Percentiles rank a stretch among this genome's conserved stretches.
Evolutionary conservation across 306 rosid species (phyloP).

Genomic region (Castanea mollissima): DNA sequence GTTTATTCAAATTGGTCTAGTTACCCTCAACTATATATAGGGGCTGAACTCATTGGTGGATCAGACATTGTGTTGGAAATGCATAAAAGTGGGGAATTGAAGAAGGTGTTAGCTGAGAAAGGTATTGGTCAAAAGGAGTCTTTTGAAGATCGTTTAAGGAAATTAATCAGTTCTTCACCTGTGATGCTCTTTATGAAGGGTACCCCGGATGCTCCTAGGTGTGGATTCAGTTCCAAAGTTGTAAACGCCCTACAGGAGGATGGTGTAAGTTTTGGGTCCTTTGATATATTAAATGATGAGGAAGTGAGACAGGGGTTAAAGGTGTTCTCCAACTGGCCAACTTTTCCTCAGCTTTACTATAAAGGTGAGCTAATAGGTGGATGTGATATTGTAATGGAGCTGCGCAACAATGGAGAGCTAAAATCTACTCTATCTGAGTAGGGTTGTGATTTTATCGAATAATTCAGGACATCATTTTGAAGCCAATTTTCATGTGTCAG

Average conservation of each 20-base stretch:
- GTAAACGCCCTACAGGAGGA: constrained; percentile 65
- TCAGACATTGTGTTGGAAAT: constrained; percentile 92
- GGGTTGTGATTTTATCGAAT: constrained; percentile 22
- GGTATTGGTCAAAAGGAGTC: constrained; percentile 50
- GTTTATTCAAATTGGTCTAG: constrained; percentile 96
- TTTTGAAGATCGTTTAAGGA: constrained; percentile 69
- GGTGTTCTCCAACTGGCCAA: constrained; percentile 89
- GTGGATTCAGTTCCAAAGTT: constrained; percentile 93
- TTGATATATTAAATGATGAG: constrained; percentile 73
- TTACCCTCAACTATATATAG: constrained; percentile 82
- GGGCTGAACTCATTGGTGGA: constrained; percentile 83
- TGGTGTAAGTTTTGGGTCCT: constrained; percentile 68
- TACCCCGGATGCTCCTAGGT: constrained; percentile 76
- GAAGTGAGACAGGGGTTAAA: constrained; percentile 91
- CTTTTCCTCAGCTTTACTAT: constrained; percentile 90
- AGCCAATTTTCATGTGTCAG: constrained; percentile 28
- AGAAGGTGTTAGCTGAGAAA: constrained; percentile 58
- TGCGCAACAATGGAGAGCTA: constrained; percentile 66
- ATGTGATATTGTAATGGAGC: constrained; percentile 79
- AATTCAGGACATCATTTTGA: constrained; percentile 3
- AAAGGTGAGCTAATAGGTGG: constrained; percentile 90
- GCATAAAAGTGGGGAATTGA: constrained; percentile 91
- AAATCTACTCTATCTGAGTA: constrained; percentile 72
- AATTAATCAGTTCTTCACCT: constrained; percentile 58
- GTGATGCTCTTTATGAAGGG: constrained; percentile 98